phyloP scores from a whole-genome alignment of 805 yeast species.

The Hyphopichia homilentoma region DNA sequence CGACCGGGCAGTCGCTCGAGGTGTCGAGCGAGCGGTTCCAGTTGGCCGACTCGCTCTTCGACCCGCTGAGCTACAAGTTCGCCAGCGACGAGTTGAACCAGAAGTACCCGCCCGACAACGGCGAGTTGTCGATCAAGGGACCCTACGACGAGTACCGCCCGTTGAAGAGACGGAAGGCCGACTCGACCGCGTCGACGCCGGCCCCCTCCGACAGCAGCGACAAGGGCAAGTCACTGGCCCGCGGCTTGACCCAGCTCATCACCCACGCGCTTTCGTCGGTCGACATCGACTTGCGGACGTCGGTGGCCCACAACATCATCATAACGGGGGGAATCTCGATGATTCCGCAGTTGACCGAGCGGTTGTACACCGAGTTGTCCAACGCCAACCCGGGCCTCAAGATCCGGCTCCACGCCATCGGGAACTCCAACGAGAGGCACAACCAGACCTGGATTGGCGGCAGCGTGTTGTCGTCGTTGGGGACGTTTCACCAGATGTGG shows the following conservation, averaged over 20 bases:
- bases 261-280: slow-evolving; percentile 52
- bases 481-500: slow-evolving; percentile 95
- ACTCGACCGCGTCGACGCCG: slow-evolving; percentile 29
- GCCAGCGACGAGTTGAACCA: slow-evolving; percentile 14
- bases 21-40: slow-evolving; percentile 58
- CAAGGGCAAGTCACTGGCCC: slow-evolving; percentile 11
- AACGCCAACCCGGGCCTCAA: slow-evolving; percentile 78
- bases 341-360: slow-evolving; percentile 76
- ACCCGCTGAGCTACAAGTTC: slow-evolving; percentile 47
- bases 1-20: slow-evolving; percentile 67
- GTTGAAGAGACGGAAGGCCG: slow-evolving; percentile 53
- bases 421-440: slow-evolving; percentile 71
- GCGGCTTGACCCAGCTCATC: slow-evolving; percentile 60
- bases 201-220: slow-evolving; percentile 14
- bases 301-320: slow-evolving; percentile 83
- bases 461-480: slow-evolving; percentile 79
- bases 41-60: slow-evolving; percentile 71
- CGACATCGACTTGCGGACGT: slow-evolving; percentile 81
- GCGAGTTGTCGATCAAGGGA: slow-evolving; percentile 46
- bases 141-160: slow-evolving; percentile 68
- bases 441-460: slow-evolving; percentile 92
- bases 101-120: slow-evolving; percentile 43
- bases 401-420: slow-evolving; percentile 77
- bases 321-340: slow-evolving; percentile 82
- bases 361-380: slow-evolving; percentile 68